These are phyloP conservation scores for Dipteronia sinensis DNA, from an alignment of 345 rosid species.

Conservation along the genomic window DNA sequence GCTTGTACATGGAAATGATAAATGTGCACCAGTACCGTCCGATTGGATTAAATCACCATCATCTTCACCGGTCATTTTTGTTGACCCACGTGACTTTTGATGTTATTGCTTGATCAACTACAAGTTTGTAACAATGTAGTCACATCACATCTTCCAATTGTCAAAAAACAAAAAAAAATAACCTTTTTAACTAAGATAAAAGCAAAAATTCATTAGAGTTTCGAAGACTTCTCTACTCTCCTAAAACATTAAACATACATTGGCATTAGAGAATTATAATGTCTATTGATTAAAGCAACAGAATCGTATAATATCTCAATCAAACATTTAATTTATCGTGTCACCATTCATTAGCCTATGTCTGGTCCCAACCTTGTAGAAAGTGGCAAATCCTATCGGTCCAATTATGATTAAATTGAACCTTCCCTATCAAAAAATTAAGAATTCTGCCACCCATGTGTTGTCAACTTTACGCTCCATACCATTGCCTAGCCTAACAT, in stretches of 20 bases:
- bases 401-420: neutral
- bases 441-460: neutral
- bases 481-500: neutral
- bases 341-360: neutral
- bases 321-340: neutral
- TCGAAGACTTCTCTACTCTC: no score
- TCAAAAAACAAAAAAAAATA: no score
- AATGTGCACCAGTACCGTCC: slow-evolving; percentile 22
- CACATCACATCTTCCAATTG: no score
- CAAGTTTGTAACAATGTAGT: neutral
- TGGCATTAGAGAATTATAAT: no score
- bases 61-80: slow-evolving; percentile 52
- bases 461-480: neutral
- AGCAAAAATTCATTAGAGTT: no score
- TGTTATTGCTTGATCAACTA: neutral
- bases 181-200: no score
- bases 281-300: no score
- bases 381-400: neutral
- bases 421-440: neutral
- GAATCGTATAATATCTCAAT: no score
- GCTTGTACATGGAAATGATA: slow-evolving; percentile 23
- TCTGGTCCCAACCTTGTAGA: neutral
- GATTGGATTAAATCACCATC: slow-evolving; percentile 50
- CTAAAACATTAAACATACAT: no score
- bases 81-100: slow-evolving; percentile 79